These are phyloP conservation scores for Phytophthora uliginosa DNA, from an alignment of 352 stramenopile species.

Conservation along the genomic window DNA sequence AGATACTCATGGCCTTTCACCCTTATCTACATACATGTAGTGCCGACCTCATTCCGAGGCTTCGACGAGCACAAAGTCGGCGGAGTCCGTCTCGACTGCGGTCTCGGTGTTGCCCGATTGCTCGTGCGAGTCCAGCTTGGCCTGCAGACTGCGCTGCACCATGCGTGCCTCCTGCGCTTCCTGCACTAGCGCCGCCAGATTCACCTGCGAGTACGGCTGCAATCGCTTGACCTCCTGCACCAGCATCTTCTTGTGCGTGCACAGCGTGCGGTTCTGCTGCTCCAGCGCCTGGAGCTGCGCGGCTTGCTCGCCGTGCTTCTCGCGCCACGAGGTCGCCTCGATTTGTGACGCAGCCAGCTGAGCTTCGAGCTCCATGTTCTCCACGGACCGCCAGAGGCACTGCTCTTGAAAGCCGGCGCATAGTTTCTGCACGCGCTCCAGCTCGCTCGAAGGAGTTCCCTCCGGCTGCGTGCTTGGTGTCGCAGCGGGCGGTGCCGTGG, in stretches of 20 bases:
- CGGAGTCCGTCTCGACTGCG: neutral
- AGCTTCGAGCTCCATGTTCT: slow-evolving; percentile 70
- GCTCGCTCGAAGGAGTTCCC: slow-evolving; percentile 34
- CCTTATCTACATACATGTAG: neutral
- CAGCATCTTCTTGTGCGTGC: slow-evolving; percentile 66
- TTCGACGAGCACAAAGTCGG: slow-evolving; percentile 46
- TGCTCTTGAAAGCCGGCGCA: slow-evolving; percentile 82
- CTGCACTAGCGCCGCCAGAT: slow-evolving; percentile 67
- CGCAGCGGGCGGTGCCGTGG: slow-evolving; percentile 5
- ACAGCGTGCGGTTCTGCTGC: slow-evolving; percentile 51
- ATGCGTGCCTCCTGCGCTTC: slow-evolving; percentile 80
- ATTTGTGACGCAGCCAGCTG: slow-evolving; percentile 41
- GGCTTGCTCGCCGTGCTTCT: slow-evolving; percentile 35
- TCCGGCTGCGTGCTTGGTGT: slow-evolving; percentile 19
- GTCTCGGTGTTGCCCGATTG: neutral
- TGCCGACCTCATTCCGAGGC: slow-evolving; percentile 21
- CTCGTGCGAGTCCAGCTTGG: slow-evolving; percentile 47
- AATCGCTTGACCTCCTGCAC: slow-evolving; percentile 78
- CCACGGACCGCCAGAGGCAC: slow-evolving; percentile 80
- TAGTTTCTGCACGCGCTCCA: slow-evolving; percentile 55
- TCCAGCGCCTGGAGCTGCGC: slow-evolving; percentile 30
- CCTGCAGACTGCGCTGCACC: slow-evolving; percentile 75
- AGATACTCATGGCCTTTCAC: neutral
- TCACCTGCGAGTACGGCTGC: slow-evolving; percentile 75
- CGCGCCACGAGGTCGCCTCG: slow-evolving; percentile 39